These are phyloP conservation scores for Erodium trifolium DNA, from an alignment of 441 rosid genomes.

Conservation along the genomic window DNA sequence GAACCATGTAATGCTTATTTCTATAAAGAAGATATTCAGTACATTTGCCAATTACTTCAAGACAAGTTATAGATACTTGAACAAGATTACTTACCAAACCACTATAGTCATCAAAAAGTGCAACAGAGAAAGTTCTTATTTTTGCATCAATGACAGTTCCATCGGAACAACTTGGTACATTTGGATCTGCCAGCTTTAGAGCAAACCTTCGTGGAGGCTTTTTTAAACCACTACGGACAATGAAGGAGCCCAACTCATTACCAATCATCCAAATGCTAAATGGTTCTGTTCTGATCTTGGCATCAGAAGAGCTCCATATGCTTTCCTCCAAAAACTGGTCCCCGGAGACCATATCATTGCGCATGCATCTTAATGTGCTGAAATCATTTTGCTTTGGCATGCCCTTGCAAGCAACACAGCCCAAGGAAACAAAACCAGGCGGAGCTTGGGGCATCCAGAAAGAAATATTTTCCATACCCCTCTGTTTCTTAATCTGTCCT, in stretches of 20 bases:
- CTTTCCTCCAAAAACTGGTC: constrained; percentile 85
- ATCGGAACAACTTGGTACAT: constrained; percentile 45
- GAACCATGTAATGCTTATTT: too few relatives aligned
- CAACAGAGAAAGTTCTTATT: constrained; percentile 74
- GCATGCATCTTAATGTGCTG: constrained; percentile 61
- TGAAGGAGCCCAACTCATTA: constrained; percentile 69
- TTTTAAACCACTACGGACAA: constrained; percentile 71
- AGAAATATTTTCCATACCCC: constrained; percentile 71
- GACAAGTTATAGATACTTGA: constrained; percentile 1
- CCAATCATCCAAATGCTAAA: constrained; percentile 87
- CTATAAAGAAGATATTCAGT: background rate
- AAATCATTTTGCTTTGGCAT: constrained; percentile 64
- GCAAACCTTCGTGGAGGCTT: constrained; percentile 96
- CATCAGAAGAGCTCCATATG: constrained; percentile 76
- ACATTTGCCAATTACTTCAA: constrained; percentile 4
- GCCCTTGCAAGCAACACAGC: constrained; percentile 79
- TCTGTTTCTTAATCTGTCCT: constrained; percentile 80
- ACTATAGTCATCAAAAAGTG: constrained; percentile 92
- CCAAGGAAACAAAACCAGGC: constrained; percentile 91
- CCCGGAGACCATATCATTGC: constrained; percentile 82
- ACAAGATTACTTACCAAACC: constrained; percentile 67
- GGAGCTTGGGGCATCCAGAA: constrained; percentile 98
- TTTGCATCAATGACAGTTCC: constrained; percentile 67
- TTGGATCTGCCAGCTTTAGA: constrained; percentile 68
- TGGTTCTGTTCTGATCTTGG: constrained; percentile 50